phyloP scores from a whole-genome alignment of 192 early-diverging fungal genomes.

The Mortierella claussenii region DNA sequence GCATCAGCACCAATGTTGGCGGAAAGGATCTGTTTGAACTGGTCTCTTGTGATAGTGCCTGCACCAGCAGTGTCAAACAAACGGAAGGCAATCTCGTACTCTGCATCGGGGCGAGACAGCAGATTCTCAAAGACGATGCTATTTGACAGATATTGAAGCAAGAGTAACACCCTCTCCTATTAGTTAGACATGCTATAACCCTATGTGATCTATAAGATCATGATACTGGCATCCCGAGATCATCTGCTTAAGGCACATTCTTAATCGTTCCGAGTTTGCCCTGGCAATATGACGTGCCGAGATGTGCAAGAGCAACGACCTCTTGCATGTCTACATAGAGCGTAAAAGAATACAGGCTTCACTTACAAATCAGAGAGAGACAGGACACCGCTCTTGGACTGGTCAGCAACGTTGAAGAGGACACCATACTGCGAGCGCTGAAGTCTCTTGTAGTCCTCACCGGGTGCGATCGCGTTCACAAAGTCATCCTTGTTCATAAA shows the following conservation, averaged over 20 bases:
- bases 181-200: too few relatives aligned
- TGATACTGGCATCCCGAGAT: too few relatives aligned
- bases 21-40: constrained; percentile 72
- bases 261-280: too few relatives aligned
- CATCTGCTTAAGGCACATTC: too few relatives aligned
- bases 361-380: constrained; percentile 69
- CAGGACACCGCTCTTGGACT: constrained; percentile 56
- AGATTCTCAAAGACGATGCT: constrained; percentile 69
- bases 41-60: constrained; percentile 71
- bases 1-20: constrained; percentile 63
- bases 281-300: too few relatives aligned
- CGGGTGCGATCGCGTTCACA: constrained; percentile 63
- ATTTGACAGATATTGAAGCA: background rate
- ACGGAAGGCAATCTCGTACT: constrained; percentile 78
- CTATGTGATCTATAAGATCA: too few relatives aligned
- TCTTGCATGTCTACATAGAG: too few relatives aligned
- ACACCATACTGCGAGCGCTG: constrained; percentile 65
- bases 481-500: constrained; percentile 72
- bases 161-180: too few relatives aligned
- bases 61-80: constrained; percentile 70
- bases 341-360: too few relatives aligned
- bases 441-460: constrained; percentile 66
- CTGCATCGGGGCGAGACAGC: constrained; percentile 73
- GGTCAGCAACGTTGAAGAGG: constrained; percentile 71
- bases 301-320: too few relatives aligned